A percentile compares a stretch with the other conserved stretches of the same genome.
These are phyloP conservation scores for Leishmania tropica DNA, from an alignment of 208 protist genomes.

Conservation along the genomic window DNA sequence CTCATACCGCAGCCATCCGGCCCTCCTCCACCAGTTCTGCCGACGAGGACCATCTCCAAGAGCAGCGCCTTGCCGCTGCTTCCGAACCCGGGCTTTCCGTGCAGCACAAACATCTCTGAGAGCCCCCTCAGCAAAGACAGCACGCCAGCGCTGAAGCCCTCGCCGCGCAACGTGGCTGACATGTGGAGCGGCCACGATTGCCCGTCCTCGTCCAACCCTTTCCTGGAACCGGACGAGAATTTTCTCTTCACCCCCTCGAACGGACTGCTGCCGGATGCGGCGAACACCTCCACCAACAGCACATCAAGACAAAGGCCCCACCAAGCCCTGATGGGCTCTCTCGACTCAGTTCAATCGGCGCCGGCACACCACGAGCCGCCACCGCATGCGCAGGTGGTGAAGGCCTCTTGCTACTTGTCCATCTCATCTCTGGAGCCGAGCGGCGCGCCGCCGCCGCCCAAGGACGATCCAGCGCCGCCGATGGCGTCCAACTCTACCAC, in stretches of 20 bases:
- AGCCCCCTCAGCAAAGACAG: not conserved
- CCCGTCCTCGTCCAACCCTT: conserved; percentile 20
- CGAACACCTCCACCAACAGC: not conserved
- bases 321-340: not conserved
- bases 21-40: not conserved
- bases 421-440: too few relatives aligned
- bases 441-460: not conserved
- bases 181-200: not conserved
- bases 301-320: not conserved
- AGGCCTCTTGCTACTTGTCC: too few relatives aligned
- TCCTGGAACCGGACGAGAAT: conserved; percentile 8
- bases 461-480: not conserved
- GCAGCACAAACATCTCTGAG: conserved; percentile 1
- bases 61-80: not conserved
- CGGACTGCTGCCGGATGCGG: not conserved
- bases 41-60: not conserved
- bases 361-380: not conserved
- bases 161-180: not conserved
- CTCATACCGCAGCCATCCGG: not conserved
- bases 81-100: not conserved
- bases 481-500: not conserved
- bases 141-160: not conserved
- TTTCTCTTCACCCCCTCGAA: not conserved
- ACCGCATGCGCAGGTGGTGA: too few relatives aligned
- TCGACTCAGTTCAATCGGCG: conserved; percentile 1